Conservation (phyloP, 192 early-diverging fungal species). For the Coemansia sp. region DNA sequence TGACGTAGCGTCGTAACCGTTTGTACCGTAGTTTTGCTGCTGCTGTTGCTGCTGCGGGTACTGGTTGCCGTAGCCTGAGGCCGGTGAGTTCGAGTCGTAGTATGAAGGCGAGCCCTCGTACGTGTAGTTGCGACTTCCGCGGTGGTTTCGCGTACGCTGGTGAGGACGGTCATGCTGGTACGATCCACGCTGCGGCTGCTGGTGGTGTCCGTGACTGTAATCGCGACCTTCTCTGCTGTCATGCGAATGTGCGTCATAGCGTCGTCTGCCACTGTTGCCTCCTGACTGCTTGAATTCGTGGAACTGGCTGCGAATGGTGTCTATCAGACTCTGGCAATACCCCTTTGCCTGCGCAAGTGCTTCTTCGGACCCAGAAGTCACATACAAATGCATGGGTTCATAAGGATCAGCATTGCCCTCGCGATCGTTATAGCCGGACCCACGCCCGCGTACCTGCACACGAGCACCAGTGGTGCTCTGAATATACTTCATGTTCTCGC, state of each 20-base stretch:
- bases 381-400: conserved; percentile 82
- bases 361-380: conserved; percentile 69
- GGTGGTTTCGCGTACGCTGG: conserved; percentile 5
- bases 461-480: conserved; percentile 75
- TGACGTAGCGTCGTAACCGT: background rate
- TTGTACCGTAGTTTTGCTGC: conserved; percentile 3
- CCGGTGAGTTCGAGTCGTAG: background rate
- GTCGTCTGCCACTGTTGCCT: conserved; percentile 19
- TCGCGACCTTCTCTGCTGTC: conserved; percentile 20
- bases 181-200: background rate
- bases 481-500: conserved; percentile 85
- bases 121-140: background rate
- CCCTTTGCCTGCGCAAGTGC: conserved; percentile 67
- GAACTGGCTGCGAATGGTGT: conserved; percentile 75
- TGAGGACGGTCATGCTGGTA: background rate
- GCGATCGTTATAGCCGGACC: conserved; percentile 78
- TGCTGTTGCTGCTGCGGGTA: conserved; percentile 2
- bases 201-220: background rate
- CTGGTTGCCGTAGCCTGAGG: background rate
- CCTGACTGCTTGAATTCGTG: conserved; percentile 55
- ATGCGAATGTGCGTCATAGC: conserved; percentile 11
- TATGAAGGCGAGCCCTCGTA: background rate
- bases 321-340: conserved; percentile 75
- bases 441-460: conserved; percentile 80
- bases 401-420: conserved; percentile 63